These are phyloP conservation scores for Carallia brachiata DNA, from an alignment of 345 rosid species.

Conservation along the genomic window DNA sequence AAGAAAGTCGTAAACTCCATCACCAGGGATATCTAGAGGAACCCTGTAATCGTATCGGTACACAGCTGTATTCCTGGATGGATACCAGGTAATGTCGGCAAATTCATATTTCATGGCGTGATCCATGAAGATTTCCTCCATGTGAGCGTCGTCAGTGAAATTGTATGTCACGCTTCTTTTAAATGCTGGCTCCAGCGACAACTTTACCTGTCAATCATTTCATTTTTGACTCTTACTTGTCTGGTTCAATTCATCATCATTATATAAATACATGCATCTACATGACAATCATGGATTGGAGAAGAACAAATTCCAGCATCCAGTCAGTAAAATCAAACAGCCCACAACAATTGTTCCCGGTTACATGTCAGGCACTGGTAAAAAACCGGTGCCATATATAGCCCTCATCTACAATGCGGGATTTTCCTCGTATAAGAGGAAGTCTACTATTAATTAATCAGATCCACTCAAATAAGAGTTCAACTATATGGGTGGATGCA, in stretches of 20 bases:
- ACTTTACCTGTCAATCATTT: conserved; percentile 48
- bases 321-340: too few relatives aligned
- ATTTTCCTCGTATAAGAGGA: too few relatives aligned
- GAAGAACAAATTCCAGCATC: too few relatives aligned
- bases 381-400: too few relatives aligned
- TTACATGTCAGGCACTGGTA: too few relatives aligned
- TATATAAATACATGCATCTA: too few relatives aligned
- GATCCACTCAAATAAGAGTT: background rate
- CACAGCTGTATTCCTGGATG: conserved; percentile 64
- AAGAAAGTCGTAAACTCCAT: conserved; percentile 65
- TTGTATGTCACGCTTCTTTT: conserved; percentile 71
- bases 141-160: conserved; percentile 55
- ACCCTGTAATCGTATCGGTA: conserved; percentile 70
- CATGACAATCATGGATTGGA: too few relatives aligned
- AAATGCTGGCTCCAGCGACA: conserved; percentile 61
- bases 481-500: background rate
- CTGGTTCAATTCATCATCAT: too few relatives aligned
- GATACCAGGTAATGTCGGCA: conserved; percentile 87
- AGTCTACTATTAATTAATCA: too few relatives aligned
- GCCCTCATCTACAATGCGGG: too few relatives aligned
- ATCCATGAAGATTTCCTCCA: conserved; percentile 53
- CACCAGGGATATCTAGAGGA: conserved; percentile 45
- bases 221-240: too few relatives aligned
- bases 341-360: too few relatives aligned
- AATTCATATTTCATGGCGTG: conserved; percentile 70